phyloP scores from a whole-genome alignment of 2,329 filamentous ascomycete genomes.

The Teratosphaeria gauchensis region DNA sequence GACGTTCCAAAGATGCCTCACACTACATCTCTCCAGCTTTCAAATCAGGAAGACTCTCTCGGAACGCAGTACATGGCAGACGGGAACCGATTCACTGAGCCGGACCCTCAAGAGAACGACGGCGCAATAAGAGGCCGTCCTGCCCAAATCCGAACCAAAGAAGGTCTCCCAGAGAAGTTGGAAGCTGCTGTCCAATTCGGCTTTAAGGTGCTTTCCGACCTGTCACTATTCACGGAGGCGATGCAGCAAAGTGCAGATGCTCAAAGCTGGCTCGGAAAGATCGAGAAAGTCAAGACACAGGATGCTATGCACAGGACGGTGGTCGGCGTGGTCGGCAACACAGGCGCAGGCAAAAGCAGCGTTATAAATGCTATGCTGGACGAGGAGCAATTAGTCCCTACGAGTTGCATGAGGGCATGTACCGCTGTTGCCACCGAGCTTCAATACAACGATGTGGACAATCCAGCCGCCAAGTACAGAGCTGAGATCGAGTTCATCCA shows the following conservation, averaged over 20 bases:
- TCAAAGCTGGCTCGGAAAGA: constrained; percentile 32
- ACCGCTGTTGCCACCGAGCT: constrained; percentile 54
- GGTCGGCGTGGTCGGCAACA: constrained; percentile 52
- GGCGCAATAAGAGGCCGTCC: constrained; percentile 6
- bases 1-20: not conserved
- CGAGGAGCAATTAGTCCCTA: constrained; percentile 47
- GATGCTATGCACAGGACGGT: constrained; percentile 35
- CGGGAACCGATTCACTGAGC: constrained; percentile 4
- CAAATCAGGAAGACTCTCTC: not conserved
- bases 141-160: constrained; percentile 26
- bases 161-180: constrained; percentile 25
- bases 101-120: constrained; percentile 4
- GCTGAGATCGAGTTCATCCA: constrained; percentile 52
- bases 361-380: constrained; percentile 56
- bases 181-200: constrained; percentile 33
- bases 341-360: constrained; percentile 53
- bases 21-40: not conserved
- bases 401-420: constrained; percentile 52
- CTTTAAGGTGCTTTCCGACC: constrained; percentile 25
- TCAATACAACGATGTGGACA: constrained; percentile 48
- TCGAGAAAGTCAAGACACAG: constrained; percentile 33
- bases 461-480: constrained; percentile 39
- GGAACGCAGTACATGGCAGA: not conserved
- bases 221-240: constrained; percentile 25
- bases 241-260: constrained; percentile 23